A percentile compares a stretch with the other conserved stretches of the same genome.
Conservation (phyloP, 2,329 filamentous ascomycete genomes). For the Botrytis cinerea region DNA sequence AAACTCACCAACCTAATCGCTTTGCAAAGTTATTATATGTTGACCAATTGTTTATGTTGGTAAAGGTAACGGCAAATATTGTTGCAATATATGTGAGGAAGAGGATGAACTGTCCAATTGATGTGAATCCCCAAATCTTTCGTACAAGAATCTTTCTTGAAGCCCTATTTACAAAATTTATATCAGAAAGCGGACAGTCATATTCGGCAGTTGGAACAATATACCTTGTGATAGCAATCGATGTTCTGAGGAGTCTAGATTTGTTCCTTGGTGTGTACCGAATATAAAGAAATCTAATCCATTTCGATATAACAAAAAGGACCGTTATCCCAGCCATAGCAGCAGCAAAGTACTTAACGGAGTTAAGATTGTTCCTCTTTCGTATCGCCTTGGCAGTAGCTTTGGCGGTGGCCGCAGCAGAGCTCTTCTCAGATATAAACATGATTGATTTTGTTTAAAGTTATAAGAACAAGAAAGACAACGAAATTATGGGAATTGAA, state of each 20-base stretch:
- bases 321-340: constrained; percentile 32
- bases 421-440: background rate
- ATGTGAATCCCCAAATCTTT: background rate
- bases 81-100: background rate
- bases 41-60: background rate
- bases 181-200: background rate
- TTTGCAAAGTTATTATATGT: background rate
- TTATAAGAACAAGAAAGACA: background rate
- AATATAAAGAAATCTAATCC: constrained; percentile 31
- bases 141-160: background rate
- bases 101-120: background rate
- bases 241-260: constrained; percentile 27
- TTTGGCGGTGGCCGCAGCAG: background rate
- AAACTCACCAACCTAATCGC: background rate
- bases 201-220: background rate
- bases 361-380: background rate
- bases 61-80: background rate
- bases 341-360: constrained; percentile 31
- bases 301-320: constrained; percentile 33
- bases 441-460: background rate
- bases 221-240: constrained; percentile 31
- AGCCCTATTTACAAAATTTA: background rate
- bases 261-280: constrained; percentile 28
- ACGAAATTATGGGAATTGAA: background rate
- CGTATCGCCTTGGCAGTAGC: background rate